Conservation (phyloP, 805 yeast genomes). For the Saturnispora hagleri region DNA sequence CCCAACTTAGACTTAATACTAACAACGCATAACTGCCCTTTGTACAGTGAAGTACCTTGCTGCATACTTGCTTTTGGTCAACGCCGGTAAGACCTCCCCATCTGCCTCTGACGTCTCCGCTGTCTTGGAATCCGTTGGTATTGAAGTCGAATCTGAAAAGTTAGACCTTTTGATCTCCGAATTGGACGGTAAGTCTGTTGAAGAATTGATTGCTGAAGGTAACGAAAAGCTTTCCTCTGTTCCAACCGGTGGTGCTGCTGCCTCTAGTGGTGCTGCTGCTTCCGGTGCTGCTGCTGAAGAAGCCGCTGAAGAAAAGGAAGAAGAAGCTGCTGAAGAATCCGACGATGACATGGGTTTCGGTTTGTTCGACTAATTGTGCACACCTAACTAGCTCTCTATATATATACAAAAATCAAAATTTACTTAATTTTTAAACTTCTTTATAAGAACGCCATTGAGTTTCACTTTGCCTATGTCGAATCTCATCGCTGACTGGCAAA, state of each 20-base stretch:
- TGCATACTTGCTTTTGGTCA: constrained; percentile 82
- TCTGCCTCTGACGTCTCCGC: constrained; percentile 67
- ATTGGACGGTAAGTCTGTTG: constrained; percentile 67
- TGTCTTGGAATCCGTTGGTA: constrained; percentile 67
- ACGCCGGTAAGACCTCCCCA: constrained; percentile 82
- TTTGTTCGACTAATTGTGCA: constrained; percentile 80
- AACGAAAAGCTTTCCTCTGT: constrained; percentile 71
- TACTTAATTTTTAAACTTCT: background rate
- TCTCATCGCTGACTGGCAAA: constrained; percentile 6
- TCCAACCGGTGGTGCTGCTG: constrained; percentile 77
- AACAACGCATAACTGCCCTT: background rate
- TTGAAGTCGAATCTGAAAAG: constrained; percentile 74
- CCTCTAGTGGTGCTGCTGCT: constrained; percentile 48
- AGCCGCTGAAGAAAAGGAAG: constrained; percentile 47
- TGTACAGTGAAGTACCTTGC: constrained; percentile 75
- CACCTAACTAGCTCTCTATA: background rate
- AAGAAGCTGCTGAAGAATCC: constrained; percentile 40
- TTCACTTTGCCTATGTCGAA: background rate
- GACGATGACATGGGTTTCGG: constrained; percentile 74
- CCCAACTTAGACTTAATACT: background rate
- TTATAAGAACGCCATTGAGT: background rate
- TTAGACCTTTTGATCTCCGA: constrained; percentile 61
- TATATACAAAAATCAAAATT: background rate
- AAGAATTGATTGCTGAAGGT: constrained; percentile 74
- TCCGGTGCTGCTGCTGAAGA: constrained; percentile 47